phyloP scores from a whole-genome alignment of 2,329 filamentous ascomycete species.

The Decorospora gaudefroyi region DNA sequence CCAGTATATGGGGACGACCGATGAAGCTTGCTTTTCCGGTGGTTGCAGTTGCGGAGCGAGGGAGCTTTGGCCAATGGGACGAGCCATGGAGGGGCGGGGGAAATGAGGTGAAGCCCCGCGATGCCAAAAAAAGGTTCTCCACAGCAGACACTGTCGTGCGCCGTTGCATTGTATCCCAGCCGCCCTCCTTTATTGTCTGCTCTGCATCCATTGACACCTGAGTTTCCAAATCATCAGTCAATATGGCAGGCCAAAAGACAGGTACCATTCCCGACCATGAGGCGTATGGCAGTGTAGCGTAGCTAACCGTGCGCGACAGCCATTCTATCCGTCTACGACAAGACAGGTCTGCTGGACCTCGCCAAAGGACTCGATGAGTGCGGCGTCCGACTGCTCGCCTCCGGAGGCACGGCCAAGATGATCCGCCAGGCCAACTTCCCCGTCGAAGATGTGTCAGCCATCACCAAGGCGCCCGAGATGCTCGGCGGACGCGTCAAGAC shows the following conservation, averaged over 20 bases:
- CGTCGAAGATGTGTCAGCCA: slow-evolving; percentile 97
- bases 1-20: background rate
- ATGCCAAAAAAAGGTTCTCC: slow-evolving; percentile 25
- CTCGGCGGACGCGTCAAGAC: slow-evolving; percentile 92
- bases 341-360: slow-evolving; percentile 67
- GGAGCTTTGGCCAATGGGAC: slow-evolving; percentile 16
- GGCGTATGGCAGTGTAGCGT: background rate
- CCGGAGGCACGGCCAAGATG: slow-evolving; percentile 93
- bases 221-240: slow-evolving; percentile 21
- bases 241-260: slow-evolving; percentile 46
- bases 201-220: slow-evolving; percentile 21
- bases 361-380: slow-evolving; percentile 47
- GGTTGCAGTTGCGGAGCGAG: slow-evolving; percentile 2
- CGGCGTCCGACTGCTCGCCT: slow-evolving; percentile 71
- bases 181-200: slow-evolving; percentile 12
- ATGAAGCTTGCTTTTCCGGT: slow-evolving; percentile 1
- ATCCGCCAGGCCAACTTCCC: slow-evolving; percentile 94
- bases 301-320: slow-evolving; percentile 54
- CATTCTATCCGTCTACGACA: slow-evolving; percentile 98
- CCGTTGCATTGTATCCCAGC: slow-evolving; percentile 28
- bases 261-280: slow-evolving; percentile 34
- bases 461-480: slow-evolving; percentile 95
- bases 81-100: slow-evolving; percentile 16
- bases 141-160: slow-evolving; percentile 20
- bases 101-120: slow-evolving; percentile 17